Conservation (phyloP, 805 yeast genomes). For the Saccharomycopsis vini region DNA sequence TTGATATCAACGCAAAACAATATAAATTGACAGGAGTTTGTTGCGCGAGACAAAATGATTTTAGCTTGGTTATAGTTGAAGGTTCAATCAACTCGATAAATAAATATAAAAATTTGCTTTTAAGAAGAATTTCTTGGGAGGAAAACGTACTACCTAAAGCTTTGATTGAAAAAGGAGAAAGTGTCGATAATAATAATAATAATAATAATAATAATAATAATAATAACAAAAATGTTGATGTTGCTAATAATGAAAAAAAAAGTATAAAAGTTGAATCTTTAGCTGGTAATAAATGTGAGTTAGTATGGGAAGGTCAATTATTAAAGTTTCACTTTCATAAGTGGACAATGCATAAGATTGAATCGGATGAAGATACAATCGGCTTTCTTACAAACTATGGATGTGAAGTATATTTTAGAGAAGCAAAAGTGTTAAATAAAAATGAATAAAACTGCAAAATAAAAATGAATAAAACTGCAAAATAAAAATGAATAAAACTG, state of each 20-base stretch:
- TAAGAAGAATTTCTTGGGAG: constrained; percentile 62
- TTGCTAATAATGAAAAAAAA: neutral
- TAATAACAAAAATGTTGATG: no score
- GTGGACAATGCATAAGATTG: constrained; percentile 59
- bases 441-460: no score
- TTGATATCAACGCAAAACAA: constrained; percentile 77
- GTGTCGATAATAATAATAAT: constrained; percentile 10
- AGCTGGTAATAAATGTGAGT: constrained; percentile 34
- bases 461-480: no score
- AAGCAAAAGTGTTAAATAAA: no score
- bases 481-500: no score
- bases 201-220: no score
- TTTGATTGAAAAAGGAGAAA: constrained; percentile 11
- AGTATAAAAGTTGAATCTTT: constrained; percentile 29
- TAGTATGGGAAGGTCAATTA: constrained; percentile 69
- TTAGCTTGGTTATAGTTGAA: constrained; percentile 59
- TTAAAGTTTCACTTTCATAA: constrained; percentile 44
- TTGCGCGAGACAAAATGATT: constrained; percentile 32
- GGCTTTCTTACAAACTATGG: constrained; percentile 41
- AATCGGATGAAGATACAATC: constrained; percentile 41
- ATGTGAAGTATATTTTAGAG: constrained; percentile 53
- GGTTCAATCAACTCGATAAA: constrained; percentile 58
- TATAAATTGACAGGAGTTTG: constrained; percentile 56
- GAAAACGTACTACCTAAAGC: constrained; percentile 34
- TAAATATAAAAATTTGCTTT: constrained; percentile 55